A percentile compares a stretch with the other conserved stretches of the same genome.
Conservation (phyloP, 768 basidiomycete species). For the Mycena sanguinolenta region DNA sequence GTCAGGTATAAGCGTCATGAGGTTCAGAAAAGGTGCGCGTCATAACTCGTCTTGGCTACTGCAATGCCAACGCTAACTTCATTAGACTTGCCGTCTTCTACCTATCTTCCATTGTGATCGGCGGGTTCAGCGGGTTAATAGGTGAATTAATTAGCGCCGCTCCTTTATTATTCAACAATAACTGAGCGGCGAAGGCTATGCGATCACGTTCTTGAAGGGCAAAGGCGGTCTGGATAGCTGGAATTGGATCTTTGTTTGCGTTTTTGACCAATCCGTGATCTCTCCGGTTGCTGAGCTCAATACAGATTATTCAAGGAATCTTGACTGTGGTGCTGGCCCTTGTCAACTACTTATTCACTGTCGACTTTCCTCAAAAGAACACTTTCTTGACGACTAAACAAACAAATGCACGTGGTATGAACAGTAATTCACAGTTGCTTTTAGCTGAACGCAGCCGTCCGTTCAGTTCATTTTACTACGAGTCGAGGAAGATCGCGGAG, state of each 20-base stretch:
- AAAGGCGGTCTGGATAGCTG: constrained; percentile 48
- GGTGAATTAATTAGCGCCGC: not conserved
- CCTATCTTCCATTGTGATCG: not conserved
- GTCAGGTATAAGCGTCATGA: constrained; percentile 24
- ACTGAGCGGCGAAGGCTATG: constrained; percentile 4
- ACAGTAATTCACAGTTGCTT: not conserved
- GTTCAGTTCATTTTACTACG: constrained; percentile 47
- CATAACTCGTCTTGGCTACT: not conserved
- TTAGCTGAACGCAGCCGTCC: constrained; percentile 13
- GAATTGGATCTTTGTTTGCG: constrained; percentile 52
- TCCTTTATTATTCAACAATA: not conserved
- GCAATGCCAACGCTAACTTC: not conserved
- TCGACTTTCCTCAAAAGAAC: constrained; percentile 53
- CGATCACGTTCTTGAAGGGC: constrained; percentile 14
- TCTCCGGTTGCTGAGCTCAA: not conserved
- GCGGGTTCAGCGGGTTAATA: constrained; percentile 10
- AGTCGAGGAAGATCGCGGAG: constrained; percentile 54
- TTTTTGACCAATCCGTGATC: not conserved
- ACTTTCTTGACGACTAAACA: constrained; percentile 52
- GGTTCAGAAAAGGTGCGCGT: constrained; percentile 13
- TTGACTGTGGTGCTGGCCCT: constrained; percentile 49
- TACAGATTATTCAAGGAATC: constrained; percentile 43
- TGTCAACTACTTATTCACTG: constrained; percentile 47
- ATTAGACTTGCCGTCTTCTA: constrained; percentile 7
- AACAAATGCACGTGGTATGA: constrained; percentile 43